phyloP scores from a whole-genome alignment of 1,284 basidiomycete species.

The Austroboletus rostrupii region DNA sequence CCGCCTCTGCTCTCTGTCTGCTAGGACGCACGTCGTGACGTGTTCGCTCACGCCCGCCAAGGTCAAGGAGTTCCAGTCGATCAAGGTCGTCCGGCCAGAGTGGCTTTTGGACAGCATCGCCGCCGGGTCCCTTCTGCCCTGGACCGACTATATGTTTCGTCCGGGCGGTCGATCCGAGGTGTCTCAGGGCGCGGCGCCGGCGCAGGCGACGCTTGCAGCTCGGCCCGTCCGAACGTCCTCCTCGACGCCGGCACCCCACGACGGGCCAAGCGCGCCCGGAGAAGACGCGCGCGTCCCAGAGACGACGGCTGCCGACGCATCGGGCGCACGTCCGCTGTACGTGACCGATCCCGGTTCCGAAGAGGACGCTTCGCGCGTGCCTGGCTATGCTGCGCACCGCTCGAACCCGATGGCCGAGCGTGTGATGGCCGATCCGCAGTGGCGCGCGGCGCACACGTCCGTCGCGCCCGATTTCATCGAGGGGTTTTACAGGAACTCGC shows the following conservation, averaged over 20 bases:
- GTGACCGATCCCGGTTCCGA: constrained; percentile 42
- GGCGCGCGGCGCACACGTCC: constrained; percentile 86
- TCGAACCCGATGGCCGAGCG: constrained; percentile 72
- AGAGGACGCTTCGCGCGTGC: constrained; percentile 41
- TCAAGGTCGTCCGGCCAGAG: constrained; percentile 84
- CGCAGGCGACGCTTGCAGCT: constrained; percentile 17
- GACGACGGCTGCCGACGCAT: background rate
- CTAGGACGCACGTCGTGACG: constrained; percentile 88
- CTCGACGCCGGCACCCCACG: background rate
- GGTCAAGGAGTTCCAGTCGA: constrained; percentile 79
- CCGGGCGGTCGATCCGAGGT: constrained; percentile 44
- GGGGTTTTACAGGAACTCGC: constrained; percentile 87
- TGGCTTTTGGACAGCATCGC: constrained; percentile 83
- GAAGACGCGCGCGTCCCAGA: background rate
- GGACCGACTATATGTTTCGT: constrained; percentile 64
- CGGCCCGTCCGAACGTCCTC: constrained; percentile 1
- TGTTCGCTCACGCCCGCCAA: constrained; percentile 88
- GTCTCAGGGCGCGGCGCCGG: constrained; percentile 44
- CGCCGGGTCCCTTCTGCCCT: constrained; percentile 67
- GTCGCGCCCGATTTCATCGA: constrained; percentile 84
- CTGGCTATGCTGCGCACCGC: constrained; percentile 58
- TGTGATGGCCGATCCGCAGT: constrained; percentile 76
- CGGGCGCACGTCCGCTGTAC: constrained; percentile 30
- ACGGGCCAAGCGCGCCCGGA: too few relatives aligned
- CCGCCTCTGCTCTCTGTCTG: constrained; percentile 1